These are phyloP conservation scores for Diospyros kaki DNA, from an alignment of 148 eudicot species.

Conservation along the genomic window DNA sequence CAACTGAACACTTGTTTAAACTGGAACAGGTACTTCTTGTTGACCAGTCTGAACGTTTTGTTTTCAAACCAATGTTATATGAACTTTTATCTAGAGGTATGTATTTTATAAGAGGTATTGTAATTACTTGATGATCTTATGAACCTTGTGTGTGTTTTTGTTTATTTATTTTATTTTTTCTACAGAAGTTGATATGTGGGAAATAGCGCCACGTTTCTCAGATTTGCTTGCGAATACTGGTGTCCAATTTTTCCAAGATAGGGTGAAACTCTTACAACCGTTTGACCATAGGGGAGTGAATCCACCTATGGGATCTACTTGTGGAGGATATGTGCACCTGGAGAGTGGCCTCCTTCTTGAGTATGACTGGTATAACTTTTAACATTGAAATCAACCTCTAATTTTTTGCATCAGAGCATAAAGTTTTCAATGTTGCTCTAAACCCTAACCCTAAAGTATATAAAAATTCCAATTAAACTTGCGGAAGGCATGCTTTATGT, in stretches of 20 bases:
- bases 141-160: too few species aligned
- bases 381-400: conserved; percentile 1
- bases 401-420: background rate
- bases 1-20: conserved; percentile 1
- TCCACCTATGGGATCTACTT: conserved; percentile 34
- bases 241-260: conserved; percentile 77
- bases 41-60: conserved; percentile 92
- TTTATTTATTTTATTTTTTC: background rate
- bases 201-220: conserved; percentile 88
- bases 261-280: conserved; percentile 70
- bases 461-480: background rate
- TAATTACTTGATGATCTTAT: conserved; percentile 15
- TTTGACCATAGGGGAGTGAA: conserved; percentile 36
- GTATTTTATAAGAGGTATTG: conserved; percentile 9
- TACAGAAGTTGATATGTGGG: conserved; percentile 98
- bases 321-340: conserved; percentile 85
- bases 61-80: conserved; percentile 96
- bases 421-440: too few species aligned
- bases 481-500: background rate
- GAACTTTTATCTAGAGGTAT: conserved; percentile 96
- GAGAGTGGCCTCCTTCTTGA: conserved; percentile 81
- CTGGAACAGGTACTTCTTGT: conserved; percentile 76
- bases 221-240: conserved; percentile 76
- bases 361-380: conserved; percentile 82
- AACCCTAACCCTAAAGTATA: too few species aligned